Percentiles rank a stretch among this genome's conserved stretches.
Evolutionary conservation across 2,329 filamentous ascomycete genomes (phyloP).

Genomic region (Exserohilum turcica): DNA sequence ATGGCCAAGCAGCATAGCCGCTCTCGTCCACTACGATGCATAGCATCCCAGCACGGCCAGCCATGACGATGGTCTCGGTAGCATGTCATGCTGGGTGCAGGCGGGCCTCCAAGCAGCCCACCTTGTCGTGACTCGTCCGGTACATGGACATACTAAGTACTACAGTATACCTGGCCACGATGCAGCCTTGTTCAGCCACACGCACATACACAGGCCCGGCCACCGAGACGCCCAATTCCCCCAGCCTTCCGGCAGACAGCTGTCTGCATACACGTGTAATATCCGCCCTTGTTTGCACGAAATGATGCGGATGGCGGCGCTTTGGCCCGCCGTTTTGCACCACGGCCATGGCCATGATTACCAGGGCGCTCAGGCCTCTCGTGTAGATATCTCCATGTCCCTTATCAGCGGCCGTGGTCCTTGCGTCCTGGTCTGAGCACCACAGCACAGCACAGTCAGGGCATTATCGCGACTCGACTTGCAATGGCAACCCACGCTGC

Average conservation of each 20-base stretch:
- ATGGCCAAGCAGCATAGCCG: not conserved
- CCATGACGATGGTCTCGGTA: not conserved
- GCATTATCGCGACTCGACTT: not conserved
- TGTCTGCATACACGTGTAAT: too few relatives aligned
- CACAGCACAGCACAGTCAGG: too few relatives aligned
- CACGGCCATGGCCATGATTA: not conserved
- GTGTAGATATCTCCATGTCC: slow-evolving; percentile 9
- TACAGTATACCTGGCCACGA: too few relatives aligned
- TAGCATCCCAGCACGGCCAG: not conserved
- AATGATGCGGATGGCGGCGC: not conserved
- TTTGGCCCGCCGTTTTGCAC: slow-evolving; percentile 3
- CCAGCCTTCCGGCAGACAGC: not conserved
- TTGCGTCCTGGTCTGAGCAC: slow-evolving; percentile 1
- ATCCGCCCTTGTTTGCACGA: not conserved
- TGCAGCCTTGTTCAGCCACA: not conserved
- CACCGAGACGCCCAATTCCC: not conserved
- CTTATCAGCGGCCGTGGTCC: slow-evolving; percentile 5
- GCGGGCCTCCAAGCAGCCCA: too few relatives aligned
- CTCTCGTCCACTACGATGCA: too few relatives aligned
- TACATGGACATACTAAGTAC: too few relatives aligned
- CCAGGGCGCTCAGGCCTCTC: slow-evolving; percentile 9
- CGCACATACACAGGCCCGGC: not conserved
- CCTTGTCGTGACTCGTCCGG: too few relatives aligned
- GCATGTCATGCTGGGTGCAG: not conserved
- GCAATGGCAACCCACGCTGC: not conserved